phyloP scores from a whole-genome alignment of 441 rosid species.

The Adansonia madagascariensis region DNA sequence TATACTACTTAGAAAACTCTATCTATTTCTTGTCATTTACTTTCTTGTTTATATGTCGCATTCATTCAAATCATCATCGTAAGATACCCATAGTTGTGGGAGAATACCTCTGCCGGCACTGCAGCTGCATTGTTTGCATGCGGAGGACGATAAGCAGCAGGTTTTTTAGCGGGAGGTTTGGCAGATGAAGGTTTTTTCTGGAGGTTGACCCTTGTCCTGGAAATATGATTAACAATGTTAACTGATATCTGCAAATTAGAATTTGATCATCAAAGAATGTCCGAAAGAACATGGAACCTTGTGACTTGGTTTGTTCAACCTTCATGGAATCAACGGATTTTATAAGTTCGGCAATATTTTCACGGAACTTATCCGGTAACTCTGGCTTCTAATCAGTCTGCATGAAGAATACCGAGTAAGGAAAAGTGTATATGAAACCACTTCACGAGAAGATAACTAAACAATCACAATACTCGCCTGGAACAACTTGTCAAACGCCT shows the following conservation, averaged over 20 bases:
- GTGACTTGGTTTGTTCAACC: conserved; percentile 60
- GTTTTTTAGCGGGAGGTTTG: conserved; percentile 60
- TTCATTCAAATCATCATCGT: not conserved
- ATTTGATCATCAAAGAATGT: conserved; percentile 1
- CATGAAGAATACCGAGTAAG: not conserved
- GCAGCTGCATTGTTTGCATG: conserved; percentile 84
- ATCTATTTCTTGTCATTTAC: not conserved
- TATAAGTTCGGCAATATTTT: conserved; percentile 60
- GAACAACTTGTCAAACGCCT: conserved; percentile 79
- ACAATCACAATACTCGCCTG: conserved; percentile 55
- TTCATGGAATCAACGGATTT: conserved; percentile 66
- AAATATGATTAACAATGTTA: conserved; percentile 25
- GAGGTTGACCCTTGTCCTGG: conserved; percentile 72
- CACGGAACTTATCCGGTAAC: conserved; percentile 70
- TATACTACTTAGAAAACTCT: not conserved
- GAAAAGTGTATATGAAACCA: not conserved
- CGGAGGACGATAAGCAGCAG: conserved; percentile 94
- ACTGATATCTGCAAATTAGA: conserved; percentile 4
- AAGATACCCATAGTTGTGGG: conserved; percentile 16
- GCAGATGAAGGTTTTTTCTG: conserved; percentile 43
- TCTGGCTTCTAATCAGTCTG: conserved; percentile 95
- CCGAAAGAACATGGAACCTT: conserved; percentile 48
- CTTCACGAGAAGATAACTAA: not conserved
- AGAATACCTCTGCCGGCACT: conserved; percentile 78
- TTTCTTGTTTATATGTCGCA: not conserved